phyloP scores from a whole-genome alignment of 2,329 filamentous ascomycete genomes.

The Colletotrichum nymphaeae region DNA sequence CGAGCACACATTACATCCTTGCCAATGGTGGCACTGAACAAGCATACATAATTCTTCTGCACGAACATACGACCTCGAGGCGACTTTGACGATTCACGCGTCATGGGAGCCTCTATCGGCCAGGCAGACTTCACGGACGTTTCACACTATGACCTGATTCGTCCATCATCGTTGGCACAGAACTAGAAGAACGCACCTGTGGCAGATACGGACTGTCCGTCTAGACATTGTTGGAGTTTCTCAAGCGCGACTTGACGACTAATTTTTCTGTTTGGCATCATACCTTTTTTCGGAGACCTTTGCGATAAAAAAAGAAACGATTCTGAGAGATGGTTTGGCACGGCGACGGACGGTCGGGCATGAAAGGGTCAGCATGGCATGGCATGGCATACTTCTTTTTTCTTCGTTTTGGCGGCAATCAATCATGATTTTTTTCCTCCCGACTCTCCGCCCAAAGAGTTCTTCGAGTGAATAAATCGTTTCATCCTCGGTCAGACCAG shows the following conservation, averaged over 20 bases:
- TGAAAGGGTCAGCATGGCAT: slow-evolving; percentile 29
- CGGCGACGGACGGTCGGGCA: slow-evolving; percentile 29
- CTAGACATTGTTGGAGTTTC: slow-evolving; percentile 30
- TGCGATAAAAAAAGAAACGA: slow-evolving; percentile 26
- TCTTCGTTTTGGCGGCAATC: slow-evolving; percentile 19
- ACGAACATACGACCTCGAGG: background rate
- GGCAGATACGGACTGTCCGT: slow-evolving; percentile 3
- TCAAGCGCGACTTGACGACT: slow-evolving; percentile 34
- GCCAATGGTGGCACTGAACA: slow-evolving; percentile 6
- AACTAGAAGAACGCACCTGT: slow-evolving; percentile 4
- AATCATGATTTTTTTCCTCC: slow-evolving; percentile 8
- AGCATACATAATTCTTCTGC: slow-evolving; percentile 9
- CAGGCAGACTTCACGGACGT: background rate
- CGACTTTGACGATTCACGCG: background rate
- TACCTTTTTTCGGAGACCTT: slow-evolving; percentile 5
- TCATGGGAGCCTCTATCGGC: background rate
- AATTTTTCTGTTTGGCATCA: slow-evolving; percentile 31
- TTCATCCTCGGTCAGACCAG: background rate
- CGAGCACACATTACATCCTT: background rate
- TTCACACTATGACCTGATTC: background rate
- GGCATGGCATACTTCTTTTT: slow-evolving; percentile 29
- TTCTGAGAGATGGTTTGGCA: slow-evolving; percentile 23
- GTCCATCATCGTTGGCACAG: background rate
- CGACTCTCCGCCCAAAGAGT: background rate
- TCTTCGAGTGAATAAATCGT: background rate